Evolutionary conservation across 441 rosid genomes (phyloP), one percentile per base, ranked within the genome.

Genomic region (Arabidopsis lyrata): DNA sequence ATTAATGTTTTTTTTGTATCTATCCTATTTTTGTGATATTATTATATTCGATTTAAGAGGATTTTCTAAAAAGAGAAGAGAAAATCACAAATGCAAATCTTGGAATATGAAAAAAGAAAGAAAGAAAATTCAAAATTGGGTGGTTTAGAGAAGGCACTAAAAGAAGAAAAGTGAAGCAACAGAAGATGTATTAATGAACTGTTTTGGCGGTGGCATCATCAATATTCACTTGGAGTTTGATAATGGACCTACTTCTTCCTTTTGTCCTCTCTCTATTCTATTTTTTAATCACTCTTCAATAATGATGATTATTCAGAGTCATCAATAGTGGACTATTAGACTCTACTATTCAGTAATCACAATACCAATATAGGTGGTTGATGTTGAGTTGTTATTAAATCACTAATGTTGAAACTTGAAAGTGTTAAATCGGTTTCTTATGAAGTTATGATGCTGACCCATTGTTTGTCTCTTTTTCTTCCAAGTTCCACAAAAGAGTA

Each of bases 201-300:
- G 42, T 54, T 68, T 68, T 68, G 18, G 32, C 53, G 72, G 72
- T 68, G 53, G 20, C 42, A 66, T 66, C 53, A 67, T 64, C 31
- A 47, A 66, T 49, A 1, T 35, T 50, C 59, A 49, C 55, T 63
- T n/a, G 66, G 52, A 24, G 38, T 42, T 62, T 27, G 38, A 62
- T 62, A 27, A n/a, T 62, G 52, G 36, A n/a, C 38, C 45, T 18
- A 64, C 45, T 18, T 48, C 32, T 2, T 36, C 12, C 60, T 14
- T 14, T 36, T 36, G 70, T 66, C 59, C 31, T 29, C 31, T 29
- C 31, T 4, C 31, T 29, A 29, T 29, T 29, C 31, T 29, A 29
- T 4, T 29, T 29, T 29, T 29, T 5, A 4, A 29, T 29, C 31
- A 9, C n/a, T n/a, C 4, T 42, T 6, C 27, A 18, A 6, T 47